Base-by-base conservation (phyloP, 176 grass and related monocot genomes). In the Carex kokanica region DNA sequence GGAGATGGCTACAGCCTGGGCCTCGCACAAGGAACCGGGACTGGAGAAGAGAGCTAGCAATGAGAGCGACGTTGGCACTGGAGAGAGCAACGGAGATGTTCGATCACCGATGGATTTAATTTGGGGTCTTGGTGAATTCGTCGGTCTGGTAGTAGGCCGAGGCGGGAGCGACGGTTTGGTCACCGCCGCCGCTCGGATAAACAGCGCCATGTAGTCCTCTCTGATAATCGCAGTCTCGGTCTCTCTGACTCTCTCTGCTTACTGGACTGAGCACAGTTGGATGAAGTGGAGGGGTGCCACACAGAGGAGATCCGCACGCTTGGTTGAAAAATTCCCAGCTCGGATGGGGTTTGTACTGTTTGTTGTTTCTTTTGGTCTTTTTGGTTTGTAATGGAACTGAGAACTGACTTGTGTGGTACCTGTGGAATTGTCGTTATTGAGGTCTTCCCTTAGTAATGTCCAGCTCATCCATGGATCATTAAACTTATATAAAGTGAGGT, bases 1-100 rank as follows among this genome's bases (percentile, higher is more conserved):
- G 61, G 90, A 90, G 10, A 98, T 82, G 60, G 86, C 75, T 15
- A 84, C 88, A 40, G 92, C 95, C 55, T 83, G 81, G 27, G 89
- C 88, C 55, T 66, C 85, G 16, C 74, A 89, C 31, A 84, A 54
- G 47, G 14, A 49, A 0, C 75, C 24, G 32, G 90, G 40, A 57
- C 52, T 31, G 88, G 84, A n/a, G 80, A n/a, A 1, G 87, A 90
- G 1, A 84, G 83, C 9, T 11, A 72, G 7, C 16, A 43, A 18
- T 11, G 71, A 75, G 3, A 71, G 66, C 5, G 32, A 41, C 1
- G 78, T 47, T 8, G 85, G 53, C 16, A 66, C 47, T 6, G 70
- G 32, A 58, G 52, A 52, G 5, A 73, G 31, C 24, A 70, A 67
- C 0, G 2, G 69, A 73, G 79, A 47, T 53, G 20, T 54, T 2